Conservation (phyloP, 2,329 filamentous ascomycete species). For the Epichloe festucae region DNA sequence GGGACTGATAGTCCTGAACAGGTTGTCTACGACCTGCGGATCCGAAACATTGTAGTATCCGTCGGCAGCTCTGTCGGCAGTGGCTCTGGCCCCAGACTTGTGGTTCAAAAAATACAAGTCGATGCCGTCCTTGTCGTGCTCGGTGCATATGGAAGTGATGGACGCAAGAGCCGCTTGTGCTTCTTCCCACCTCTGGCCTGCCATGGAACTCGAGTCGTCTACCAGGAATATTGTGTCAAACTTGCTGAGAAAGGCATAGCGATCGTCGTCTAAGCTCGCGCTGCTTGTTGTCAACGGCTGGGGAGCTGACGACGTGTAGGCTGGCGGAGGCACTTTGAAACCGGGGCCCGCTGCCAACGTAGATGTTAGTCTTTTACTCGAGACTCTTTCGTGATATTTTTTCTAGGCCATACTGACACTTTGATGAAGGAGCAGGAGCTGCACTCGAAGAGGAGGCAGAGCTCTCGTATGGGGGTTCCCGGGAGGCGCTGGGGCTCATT, state of each 20-base stretch:
- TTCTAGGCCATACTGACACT: neutral
- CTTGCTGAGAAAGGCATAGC: constrained; percentile 58
- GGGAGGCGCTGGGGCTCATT: neutral
- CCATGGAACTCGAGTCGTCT: constrained; percentile 87
- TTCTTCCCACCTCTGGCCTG: constrained; percentile 61
- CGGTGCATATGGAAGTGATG: constrained; percentile 72
- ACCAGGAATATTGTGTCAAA: constrained; percentile 89
- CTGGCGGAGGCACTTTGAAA: neutral
- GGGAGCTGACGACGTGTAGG: neutral
- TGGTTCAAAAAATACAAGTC: constrained; percentile 89
- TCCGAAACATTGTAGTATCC: constrained; percentile 49
- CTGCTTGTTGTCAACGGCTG: neutral
- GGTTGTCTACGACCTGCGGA: constrained; percentile 43
- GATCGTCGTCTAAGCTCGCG: constrained; percentile 38
- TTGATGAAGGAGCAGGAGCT: neutral
- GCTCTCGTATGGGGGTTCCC: neutral
- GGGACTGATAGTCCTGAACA: constrained; percentile 60
- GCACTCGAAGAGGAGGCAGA: neutral
- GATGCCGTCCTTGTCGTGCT: constrained; percentile 70
- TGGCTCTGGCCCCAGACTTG: constrained; percentile 25
- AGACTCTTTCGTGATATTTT: neutral
- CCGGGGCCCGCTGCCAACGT: neutral
- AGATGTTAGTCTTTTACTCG: neutral
- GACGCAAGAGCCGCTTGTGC: constrained; percentile 54
- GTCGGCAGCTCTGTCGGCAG: constrained; percentile 29